phyloP scores from a whole-genome alignment of 2,329 filamentous ascomycete species.

The Neurospora sp. region DNA sequence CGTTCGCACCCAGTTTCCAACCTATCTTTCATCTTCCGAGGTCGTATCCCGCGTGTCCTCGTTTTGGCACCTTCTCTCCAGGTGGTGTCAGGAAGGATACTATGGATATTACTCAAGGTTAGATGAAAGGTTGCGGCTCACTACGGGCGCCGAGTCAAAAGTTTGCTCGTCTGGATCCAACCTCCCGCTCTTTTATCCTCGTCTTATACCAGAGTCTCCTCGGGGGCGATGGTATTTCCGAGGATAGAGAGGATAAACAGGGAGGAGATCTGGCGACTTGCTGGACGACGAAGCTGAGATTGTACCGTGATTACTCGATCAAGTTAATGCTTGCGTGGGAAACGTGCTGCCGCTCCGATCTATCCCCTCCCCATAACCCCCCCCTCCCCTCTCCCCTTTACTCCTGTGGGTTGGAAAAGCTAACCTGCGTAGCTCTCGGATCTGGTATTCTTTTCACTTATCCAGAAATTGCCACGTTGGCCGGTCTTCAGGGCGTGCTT shows the following conservation, averaged over 20 bases:
- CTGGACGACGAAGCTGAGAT: conserved; percentile 70
- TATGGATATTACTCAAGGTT: not conserved
- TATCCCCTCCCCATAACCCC: conserved; percentile 20
- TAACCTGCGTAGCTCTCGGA: conserved; percentile 59
- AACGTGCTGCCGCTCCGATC: conserved; percentile 83
- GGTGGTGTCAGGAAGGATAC: conserved; percentile 14
- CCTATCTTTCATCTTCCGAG: conserved; percentile 9
- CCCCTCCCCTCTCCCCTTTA: conserved; percentile 16
- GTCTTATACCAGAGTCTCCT: not conserved
- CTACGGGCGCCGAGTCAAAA: conserved; percentile 71
- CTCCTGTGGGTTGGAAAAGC: conserved; percentile 20
- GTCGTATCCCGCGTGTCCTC: not conserved
- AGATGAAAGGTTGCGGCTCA: conserved; percentile 50
- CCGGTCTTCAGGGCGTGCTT: conserved; percentile 68
- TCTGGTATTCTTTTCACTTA: conserved; percentile 79
- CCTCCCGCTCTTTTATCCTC: conserved; percentile 24
- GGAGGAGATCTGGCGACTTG: conserved; percentile 31
- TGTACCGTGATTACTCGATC: conserved; percentile 94
- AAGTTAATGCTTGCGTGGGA: conserved; percentile 99
- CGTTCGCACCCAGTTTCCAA: conserved; percentile 28
- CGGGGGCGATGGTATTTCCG: not conserved
- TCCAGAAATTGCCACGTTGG: conserved; percentile 68
- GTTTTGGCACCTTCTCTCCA: not conserved
- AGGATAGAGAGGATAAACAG: conserved; percentile 11
- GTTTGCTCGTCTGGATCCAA: conserved; percentile 39